Evolutionary conservation across 2,329 filamentous ascomycete species (phyloP).

Genomic region (Fusarium sp.): DNA sequence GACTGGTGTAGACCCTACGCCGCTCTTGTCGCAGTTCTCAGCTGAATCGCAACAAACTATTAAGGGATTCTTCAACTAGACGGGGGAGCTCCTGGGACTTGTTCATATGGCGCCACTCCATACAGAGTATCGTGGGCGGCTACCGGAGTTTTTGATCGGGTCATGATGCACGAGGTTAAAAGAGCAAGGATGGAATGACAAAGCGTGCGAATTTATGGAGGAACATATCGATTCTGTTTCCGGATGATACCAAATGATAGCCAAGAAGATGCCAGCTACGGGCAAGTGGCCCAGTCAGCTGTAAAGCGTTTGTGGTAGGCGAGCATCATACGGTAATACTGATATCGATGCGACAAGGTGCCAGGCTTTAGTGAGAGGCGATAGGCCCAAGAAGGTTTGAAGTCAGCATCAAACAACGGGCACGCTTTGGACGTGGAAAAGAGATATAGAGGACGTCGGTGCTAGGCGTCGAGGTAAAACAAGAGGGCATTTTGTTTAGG

Average conservation of each 20-base stretch:
- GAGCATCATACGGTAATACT: conserved; percentile 26
- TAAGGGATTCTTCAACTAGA: conserved; percentile 81
- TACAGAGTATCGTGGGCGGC: conserved; percentile 7
- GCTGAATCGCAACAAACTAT: conserved; percentile 87
- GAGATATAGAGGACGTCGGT: conserved; percentile 34
- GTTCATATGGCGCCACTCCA: conserved; percentile 15
- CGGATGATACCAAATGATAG: conserved; percentile 46
- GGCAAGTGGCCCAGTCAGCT: conserved; percentile 26
- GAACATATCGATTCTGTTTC: conserved; percentile 40
- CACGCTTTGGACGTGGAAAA: conserved; percentile 14
- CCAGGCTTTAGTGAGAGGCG: conserved; percentile 6
- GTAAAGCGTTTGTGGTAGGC: conserved; percentile 21
- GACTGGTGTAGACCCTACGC: conserved; percentile 81
- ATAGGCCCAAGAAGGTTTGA: conserved; percentile 10
- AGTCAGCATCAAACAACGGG: conserved; percentile 14
- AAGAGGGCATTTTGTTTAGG: conserved; percentile 42
- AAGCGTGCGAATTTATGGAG: conserved; percentile 43
- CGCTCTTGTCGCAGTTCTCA: conserved; percentile 81
- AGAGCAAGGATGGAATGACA: conserved; percentile 28
- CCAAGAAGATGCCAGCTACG: conserved; percentile 27
- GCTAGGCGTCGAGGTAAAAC: conserved; percentile 40
- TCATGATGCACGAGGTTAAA: conserved; percentile 20
- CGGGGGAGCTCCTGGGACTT: conserved; percentile 10
- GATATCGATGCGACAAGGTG: conserved; percentile 22
- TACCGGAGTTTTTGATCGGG: conserved; percentile 32